A percentile compares a stretch with the other conserved stretches of the same genome.
Evolutionary conservation across 371 early-diverging fungal species (phyloP).

Genomic region (Apophysomyces elegans): DNA sequence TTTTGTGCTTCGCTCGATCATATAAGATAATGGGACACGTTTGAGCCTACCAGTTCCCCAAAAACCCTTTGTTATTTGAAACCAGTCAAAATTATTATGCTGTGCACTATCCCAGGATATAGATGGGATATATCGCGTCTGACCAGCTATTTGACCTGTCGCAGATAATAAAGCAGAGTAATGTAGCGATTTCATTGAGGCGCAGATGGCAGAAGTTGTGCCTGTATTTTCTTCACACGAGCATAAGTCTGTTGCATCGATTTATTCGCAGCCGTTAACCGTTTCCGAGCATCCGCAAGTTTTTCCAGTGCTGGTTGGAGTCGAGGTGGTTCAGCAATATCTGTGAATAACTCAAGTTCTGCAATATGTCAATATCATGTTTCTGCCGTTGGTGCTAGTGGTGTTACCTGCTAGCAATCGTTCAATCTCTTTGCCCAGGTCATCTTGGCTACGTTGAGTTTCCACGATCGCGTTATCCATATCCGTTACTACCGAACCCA

Average conservation of each 20-base stretch:
- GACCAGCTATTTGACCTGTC: too few relatives aligned
- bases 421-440: constrained; percentile 63
- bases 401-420: constrained; percentile 55
- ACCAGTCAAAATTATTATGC: too few relatives aligned
- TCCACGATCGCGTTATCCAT: constrained; percentile 58
- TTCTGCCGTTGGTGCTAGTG: not conserved
- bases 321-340: constrained; percentile 57
- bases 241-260: constrained; percentile 51
- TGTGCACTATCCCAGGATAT: too few relatives aligned
- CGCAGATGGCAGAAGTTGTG: not conserved
- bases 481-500: constrained; percentile 55
- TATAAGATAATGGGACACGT: too few relatives aligned
- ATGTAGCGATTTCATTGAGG: not conserved
- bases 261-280: constrained; percentile 47
- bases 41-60: too few relatives aligned
- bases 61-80: too few relatives aligned
- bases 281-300: constrained; percentile 51
- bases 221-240: constrained; percentile 54
- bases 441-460: constrained; percentile 57
- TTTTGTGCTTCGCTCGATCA: too few relatives aligned
- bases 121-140: too few relatives aligned
- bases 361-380: not conserved
- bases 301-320: constrained; percentile 57
- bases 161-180: too few relatives aligned
- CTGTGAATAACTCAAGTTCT: constrained; percentile 57